Percentiles rank a stretch among this genome's conserved stretches.
Evolutionary conservation across 352 stramenopile genomes (phyloP).

Genomic region (Phytophthora nicotianae): DNA sequence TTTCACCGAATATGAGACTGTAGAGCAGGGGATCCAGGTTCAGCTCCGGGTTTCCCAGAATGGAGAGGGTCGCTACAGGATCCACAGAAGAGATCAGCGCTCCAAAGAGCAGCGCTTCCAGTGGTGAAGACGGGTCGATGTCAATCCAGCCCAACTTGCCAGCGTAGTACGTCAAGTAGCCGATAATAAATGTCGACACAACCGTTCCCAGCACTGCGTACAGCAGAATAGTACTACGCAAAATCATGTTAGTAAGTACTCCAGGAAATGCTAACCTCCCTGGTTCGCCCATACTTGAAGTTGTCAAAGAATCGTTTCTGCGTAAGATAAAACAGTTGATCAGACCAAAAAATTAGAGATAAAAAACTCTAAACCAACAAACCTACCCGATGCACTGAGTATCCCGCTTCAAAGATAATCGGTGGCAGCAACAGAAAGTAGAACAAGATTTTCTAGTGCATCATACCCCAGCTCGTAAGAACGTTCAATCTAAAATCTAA

Average conservation of each 20-base stretch:
- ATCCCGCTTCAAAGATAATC: constrained; percentile 98
- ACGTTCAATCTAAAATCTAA: not conserved
- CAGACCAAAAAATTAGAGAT: not conserved
- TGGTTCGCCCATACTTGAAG: constrained; percentile 71
- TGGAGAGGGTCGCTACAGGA: constrained; percentile 96
- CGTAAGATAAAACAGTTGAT: not conserved
- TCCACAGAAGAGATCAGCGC: constrained; percentile 96
- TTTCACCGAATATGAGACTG: constrained; percentile 97
- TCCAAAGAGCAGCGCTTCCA: constrained; percentile 96
- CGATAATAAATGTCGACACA: constrained; percentile 96
- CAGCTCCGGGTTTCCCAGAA: constrained; percentile 94
- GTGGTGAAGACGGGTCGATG: constrained; percentile 92
- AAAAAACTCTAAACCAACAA: not conserved
- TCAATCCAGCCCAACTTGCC: constrained; percentile 76
- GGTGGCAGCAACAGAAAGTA: constrained; percentile 97
- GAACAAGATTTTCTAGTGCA: constrained; percentile 89
- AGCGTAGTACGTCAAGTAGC: constrained; percentile 91
- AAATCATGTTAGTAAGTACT: not conserved
- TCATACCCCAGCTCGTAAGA: not conserved
- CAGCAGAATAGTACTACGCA: constrained; percentile 89
- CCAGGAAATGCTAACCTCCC: not conserved
- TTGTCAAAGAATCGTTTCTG: constrained; percentile 97
- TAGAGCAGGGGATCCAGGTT: constrained; percentile 90
- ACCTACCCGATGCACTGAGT: constrained; percentile 85
- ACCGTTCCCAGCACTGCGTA: constrained; percentile 96